These are phyloP conservation scores for Penicillium sp. DNA, from an alignment of 2,329 filamentous ascomycete species.

Conservation along the genomic window DNA sequence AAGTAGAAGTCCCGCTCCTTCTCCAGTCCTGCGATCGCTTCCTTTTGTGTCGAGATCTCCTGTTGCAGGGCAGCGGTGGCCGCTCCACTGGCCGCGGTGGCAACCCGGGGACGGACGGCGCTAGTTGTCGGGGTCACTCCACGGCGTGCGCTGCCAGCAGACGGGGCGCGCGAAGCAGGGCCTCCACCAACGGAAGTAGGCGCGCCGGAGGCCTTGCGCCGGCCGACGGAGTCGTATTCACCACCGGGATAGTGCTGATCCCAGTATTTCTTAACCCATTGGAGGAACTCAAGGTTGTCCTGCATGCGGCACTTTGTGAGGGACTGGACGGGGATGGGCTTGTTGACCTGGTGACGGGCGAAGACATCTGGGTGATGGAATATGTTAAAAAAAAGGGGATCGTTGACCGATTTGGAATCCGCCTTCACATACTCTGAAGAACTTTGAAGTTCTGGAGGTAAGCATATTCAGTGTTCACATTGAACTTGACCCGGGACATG, in stretches of 20 bases:
- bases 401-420: not conserved
- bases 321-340: slow-evolving; percentile 80
- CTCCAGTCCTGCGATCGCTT: slow-evolving; percentile 92
- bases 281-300: slow-evolving; percentile 98
- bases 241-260: slow-evolving; percentile 97
- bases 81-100: slow-evolving; percentile 50
- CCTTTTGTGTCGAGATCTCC: slow-evolving; percentile 87
- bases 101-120: slow-evolving; percentile 47
- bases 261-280: slow-evolving; percentile 97
- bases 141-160: slow-evolving; percentile 50
- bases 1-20: slow-evolving; percentile 99
- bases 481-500: slow-evolving; percentile 97
- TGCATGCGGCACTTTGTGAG: slow-evolving; percentile 99
- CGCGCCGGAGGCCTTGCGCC: slow-evolving; percentile 75
- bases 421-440: slow-evolving; percentile 72
- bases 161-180: slow-evolving; percentile 44
- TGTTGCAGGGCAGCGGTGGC: slow-evolving; percentile 72
- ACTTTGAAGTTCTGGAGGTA: slow-evolving; percentile 99
- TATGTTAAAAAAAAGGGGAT: slow-evolving; percentile 10
- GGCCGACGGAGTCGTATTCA: slow-evolving; percentile 86
- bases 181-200: slow-evolving; percentile 51
- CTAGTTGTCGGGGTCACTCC: slow-evolving; percentile 64
- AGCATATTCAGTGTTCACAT: slow-evolving; percentile 93
- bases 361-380: slow-evolving; percentile 63
- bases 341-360: slow-evolving; percentile 81